Evolutionary conservation across 441 rosid genomes (phyloP), one percentile per base, ranked within the genome.

Genomic region (Gossypium davidsonii): DNA sequence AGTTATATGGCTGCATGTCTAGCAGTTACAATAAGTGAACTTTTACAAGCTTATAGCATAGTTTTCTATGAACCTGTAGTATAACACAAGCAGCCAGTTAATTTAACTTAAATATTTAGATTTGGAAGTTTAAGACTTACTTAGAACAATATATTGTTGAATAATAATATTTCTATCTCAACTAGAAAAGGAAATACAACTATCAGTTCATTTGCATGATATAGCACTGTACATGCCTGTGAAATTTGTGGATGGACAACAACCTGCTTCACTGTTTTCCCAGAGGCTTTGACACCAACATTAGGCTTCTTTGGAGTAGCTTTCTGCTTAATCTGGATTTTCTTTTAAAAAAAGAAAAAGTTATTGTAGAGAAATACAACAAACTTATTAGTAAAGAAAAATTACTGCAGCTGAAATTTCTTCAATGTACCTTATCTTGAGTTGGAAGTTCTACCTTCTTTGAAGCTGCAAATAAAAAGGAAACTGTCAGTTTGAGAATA

Each of bases 251-350:
- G 81, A 66, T 17, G 72, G 77, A 70, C 73, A 58, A 83, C 53
- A 73, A 79, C 86, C 84, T 84, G 85, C 76, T 86, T 86, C 71
- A 81, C 64, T 31, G 80, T 70, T 77, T 82, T 89, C 68, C 82
- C 84, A 15, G 84, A 39, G 68, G 82, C 89, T 80, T 76, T 83
- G 46, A 62, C 79, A 49, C 72, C 73, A 67, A 75, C 65, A 79
- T 73, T 84, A 64, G 88, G 90, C 84, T 81, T 88, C 82, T 79
- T 91, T 66, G 77, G 74, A 71, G 83, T 79, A 75, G 70, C 80
- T 82, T 78, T 84, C 56, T 71, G 72, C 76, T 83, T 85, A 60
- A 75, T 57, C 97, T 91, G 80, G 67, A 67, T 73, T 67, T 44
- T 20, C 2, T 15, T 31, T 46, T 46, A 3, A 67, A 49, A 66